Percentiles rank a stretch among this genome's conserved stretches.
Conservation (phyloP, 768 basidiomycete genomes). For the Agaricus bisporus region DNA sequence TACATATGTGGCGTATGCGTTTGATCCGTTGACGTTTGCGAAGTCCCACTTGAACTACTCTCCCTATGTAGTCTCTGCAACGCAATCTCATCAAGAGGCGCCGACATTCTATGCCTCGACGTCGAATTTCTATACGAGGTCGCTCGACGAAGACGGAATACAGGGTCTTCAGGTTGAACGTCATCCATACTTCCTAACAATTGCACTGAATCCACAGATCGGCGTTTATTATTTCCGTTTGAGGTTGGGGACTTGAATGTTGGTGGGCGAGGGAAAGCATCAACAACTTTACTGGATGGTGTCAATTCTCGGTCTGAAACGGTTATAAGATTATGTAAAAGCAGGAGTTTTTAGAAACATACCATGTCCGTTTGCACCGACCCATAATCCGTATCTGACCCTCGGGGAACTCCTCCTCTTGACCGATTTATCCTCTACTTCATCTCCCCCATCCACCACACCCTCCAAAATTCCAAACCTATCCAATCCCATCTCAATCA, state of each 20-base stretch:
- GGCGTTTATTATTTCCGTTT: constrained; percentile 62
- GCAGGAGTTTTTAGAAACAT: neutral
- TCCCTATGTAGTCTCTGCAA: constrained; percentile 68
- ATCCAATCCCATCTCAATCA: constrained; percentile 88
- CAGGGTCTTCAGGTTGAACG: constrained; percentile 75
- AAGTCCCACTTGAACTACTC: constrained; percentile 52
- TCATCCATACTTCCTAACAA: constrained; percentile 71
- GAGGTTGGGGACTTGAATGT: constrained; percentile 33
- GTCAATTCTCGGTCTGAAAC: constrained; percentile 66
- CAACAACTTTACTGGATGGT: constrained; percentile 79
- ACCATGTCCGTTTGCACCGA: constrained; percentile 64
- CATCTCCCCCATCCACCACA: constrained; percentile 98
- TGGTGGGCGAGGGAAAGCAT: constrained; percentile 76
- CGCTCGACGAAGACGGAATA: constrained; percentile 86
- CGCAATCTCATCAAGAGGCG: constrained; percentile 80
- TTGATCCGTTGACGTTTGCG: constrained; percentile 22
- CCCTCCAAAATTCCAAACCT: constrained; percentile 93
- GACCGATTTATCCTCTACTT: constrained; percentile 87
- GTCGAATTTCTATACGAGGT: constrained; percentile 65
- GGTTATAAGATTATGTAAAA: constrained; percentile 6
- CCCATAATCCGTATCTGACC: constrained; percentile 78
- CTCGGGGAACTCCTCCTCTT: constrained; percentile 74
- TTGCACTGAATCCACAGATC: constrained; percentile 78
- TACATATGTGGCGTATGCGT: neutral
- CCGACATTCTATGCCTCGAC: constrained; percentile 64